Percentiles rank a stretch among this genome's conserved stretches.
Conservation (phyloP, 1,139 yeast species). For the Suhomyces atakaporum region DNA sequence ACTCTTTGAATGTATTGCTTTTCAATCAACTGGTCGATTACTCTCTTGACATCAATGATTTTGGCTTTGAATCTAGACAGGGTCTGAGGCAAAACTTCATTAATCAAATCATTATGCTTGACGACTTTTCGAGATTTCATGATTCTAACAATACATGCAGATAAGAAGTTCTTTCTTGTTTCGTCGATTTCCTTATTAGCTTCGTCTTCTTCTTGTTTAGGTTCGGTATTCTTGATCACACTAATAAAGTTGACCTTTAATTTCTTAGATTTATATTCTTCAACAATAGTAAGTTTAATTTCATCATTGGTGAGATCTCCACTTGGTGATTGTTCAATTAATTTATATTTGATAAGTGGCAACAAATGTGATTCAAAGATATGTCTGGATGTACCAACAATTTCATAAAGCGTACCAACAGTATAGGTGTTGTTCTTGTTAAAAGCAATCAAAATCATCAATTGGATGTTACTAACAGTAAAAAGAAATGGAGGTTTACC, state of each 20-base stretch:
- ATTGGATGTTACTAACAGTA: constrained; percentile 82
- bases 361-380: constrained; percentile 72
- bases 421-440: constrained; percentile 66
- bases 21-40: constrained; percentile 83
- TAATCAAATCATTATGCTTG: constrained; percentile 77
- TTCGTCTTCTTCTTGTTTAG: constrained; percentile 75
- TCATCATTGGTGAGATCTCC: constrained; percentile 50
- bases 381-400: constrained; percentile 67
- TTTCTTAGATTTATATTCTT: constrained; percentile 83
- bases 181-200: constrained; percentile 84
- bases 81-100: constrained; percentile 87
- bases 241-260: constrained; percentile 82
- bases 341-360: constrained; percentile 78
- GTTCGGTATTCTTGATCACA: constrained; percentile 72
- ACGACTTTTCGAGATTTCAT: constrained; percentile 90
- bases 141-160: constrained; percentile 92
- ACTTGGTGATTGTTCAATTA: constrained; percentile 65
- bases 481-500: constrained; percentile 83
- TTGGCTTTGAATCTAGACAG: constrained; percentile 83
- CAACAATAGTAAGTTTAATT: constrained; percentile 72
- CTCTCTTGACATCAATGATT: constrained; percentile 81
- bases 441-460: constrained; percentile 80
- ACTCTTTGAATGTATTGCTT: constrained; percentile 81
- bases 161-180: constrained; percentile 80
- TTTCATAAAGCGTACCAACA: constrained; percentile 59